phyloP scores from a whole-genome alignment of 1,139 yeast species.

The Magnusiomyces tetraspermus region DNA sequence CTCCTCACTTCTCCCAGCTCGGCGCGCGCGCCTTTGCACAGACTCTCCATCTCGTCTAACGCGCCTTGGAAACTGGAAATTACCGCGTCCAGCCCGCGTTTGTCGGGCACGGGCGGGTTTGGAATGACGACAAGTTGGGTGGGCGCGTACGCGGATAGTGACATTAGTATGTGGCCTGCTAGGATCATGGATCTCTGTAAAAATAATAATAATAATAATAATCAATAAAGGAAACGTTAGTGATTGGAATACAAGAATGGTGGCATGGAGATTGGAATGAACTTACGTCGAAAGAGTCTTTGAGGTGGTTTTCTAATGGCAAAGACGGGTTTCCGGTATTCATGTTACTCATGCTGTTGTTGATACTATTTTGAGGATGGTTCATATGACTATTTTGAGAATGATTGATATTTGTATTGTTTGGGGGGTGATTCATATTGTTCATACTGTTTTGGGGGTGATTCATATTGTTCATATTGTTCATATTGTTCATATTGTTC shows the following conservation, averaged over 20 bases:
- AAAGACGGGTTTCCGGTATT: too few relatives aligned
- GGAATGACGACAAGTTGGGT: background rate
- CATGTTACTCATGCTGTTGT: too few relatives aligned
- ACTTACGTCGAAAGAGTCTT: background rate
- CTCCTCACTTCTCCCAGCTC: too few relatives aligned
- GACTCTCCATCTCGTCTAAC: background rate
- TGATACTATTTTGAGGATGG: too few relatives aligned
- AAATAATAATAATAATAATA: background rate
- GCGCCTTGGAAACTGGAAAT: background rate
- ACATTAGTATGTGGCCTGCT: background rate
- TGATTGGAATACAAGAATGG: background rate
- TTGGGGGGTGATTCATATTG: too few relatives aligned
- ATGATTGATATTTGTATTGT: too few relatives aligned
- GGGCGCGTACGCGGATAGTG: background rate
- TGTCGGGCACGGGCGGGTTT: background rate
- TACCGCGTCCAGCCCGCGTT: background rate
- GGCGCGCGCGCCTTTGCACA: too few relatives aligned
- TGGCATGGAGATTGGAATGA: background rate
- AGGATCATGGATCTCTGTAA: background rate
- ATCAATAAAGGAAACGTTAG: too few relatives aligned
- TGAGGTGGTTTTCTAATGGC: background rate
- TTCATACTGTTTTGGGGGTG: too few relatives aligned
- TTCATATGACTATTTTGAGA: too few relatives aligned
- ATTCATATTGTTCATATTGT: too few relatives aligned
- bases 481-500: too few relatives aligned